phyloP scores from a whole-genome alignment of 192 early-diverging fungal genomes.

The Backusella luteola region DNA sequence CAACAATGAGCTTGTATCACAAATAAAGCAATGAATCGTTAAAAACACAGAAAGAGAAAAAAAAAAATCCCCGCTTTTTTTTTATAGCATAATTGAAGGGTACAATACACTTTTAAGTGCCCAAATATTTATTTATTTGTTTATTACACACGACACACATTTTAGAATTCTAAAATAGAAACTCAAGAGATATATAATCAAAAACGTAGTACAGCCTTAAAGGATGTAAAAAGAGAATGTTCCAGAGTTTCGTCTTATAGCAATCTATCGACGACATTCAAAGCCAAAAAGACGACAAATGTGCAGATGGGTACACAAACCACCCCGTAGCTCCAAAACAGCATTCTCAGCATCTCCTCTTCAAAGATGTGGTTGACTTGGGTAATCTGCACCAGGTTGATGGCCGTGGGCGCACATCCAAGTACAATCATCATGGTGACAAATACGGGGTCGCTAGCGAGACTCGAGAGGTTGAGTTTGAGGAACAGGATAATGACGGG shows the following conservation, averaged over 20 bases:
- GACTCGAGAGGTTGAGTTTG: conserved; percentile 30
- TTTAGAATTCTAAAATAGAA: neutral
- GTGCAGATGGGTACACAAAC: conserved; percentile 39
- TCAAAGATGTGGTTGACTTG: conserved; percentile 72
- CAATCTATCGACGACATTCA: conserved; percentile 29
- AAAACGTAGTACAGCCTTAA: neutral
- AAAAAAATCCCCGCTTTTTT: neutral
- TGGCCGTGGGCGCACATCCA: conserved; percentile 64
- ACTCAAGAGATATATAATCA: neutral
- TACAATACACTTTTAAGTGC: neutral
- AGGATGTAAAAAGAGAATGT: neutral
- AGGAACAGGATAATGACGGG: conserved; percentile 35
- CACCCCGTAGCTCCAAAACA: conserved; percentile 69
- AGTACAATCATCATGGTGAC: conserved; percentile 62
- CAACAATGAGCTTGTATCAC: neutral
- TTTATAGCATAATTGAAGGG: neutral
- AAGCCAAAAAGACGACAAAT: conserved; percentile 31
- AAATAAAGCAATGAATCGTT: neutral
- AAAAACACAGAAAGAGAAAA: neutral
- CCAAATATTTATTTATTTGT: neutral
- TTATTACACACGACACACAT: neutral
- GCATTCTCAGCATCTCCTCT: conserved; percentile 59
- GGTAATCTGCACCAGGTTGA: conserved; percentile 72
- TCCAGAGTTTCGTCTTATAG: neutral
- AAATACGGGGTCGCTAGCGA: conserved; percentile 67